Evolutionary conservation across 192 early-diverging fungal genomes (phyloP), one percentile per base, ranked within the genome.

Genomic region (Rhizophagus prolifer): DNA sequence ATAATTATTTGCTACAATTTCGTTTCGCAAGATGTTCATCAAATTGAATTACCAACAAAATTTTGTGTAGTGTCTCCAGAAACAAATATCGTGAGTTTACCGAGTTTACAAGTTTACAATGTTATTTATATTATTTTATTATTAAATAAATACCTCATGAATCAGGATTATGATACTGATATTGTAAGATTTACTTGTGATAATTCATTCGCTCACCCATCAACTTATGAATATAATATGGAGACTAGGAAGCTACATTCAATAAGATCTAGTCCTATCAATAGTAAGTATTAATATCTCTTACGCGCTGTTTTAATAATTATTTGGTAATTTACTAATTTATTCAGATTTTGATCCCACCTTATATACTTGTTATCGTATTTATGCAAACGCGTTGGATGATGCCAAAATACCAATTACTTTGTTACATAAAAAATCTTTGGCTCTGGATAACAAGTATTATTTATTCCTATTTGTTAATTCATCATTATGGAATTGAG

Each of bases 221-320:
- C 90, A 9, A 89, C 86, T 23, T 87, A 88, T 70, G 91, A 92
- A 76, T 94, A 91, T 58, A 81, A 91, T 72, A 88, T 94, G 88
- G 70, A 74, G 0, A 73, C 79, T 9, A 79, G 82, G 34, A 74
- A 81, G 28, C 75, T 89, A 67, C 81, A 74, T 9, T 67, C 83
- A 25, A 71, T 89, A 21, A 81, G 85, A 14, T 77, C 80, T 30
- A 82, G 86, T 34, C 72, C 85, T 13, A 85, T 89, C 31, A 82
- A 85, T 59, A 76, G 88, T 87, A 85, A n/a, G 75, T 19, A 67
- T 63, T 44, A 69, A 62, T 10, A 78, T 54, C 12, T 54, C 2
- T 16, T 54, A 54, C 47, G 47, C 14, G 47, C 13, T 47, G 64
- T 50, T 14, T 19, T 54, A 19, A 2, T 54, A 19, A 54, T 3